Percentiles rank a stretch among this genome's conserved stretches.
phyloP scores from a whole-genome alignment of 1,139 yeast genomes.

The Taiozyma sp. region DNA sequence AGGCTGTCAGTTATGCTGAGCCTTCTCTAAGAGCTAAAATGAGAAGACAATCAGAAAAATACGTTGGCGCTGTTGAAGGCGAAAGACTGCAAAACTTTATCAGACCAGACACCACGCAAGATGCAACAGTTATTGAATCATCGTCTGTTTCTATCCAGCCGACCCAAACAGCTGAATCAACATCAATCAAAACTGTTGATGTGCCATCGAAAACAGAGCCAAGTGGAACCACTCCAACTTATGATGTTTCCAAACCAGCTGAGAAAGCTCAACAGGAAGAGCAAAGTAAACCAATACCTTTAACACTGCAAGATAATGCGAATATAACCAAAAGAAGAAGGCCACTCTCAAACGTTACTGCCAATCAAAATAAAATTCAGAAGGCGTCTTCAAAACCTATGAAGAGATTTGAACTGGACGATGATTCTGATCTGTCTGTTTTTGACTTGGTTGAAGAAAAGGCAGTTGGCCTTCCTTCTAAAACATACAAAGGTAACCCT shows the following conservation, averaged over 20 bases:
- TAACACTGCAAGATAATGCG: constrained; percentile 11
- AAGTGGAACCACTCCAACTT: neutral
- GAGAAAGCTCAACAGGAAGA: constrained; percentile 7
- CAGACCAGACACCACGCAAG: neutral
- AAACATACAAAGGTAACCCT: constrained; percentile 20
- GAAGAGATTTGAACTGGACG: constrained; percentile 5
- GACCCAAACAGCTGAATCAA: neutral
- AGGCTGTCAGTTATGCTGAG: constrained; percentile 60
- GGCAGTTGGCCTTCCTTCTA: constrained; percentile 24
- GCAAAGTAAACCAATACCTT: neutral
- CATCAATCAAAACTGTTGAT: neutral
- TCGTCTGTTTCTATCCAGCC: neutral
- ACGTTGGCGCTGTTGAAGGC: constrained; percentile 47
- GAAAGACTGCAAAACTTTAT: neutral
- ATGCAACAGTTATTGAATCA: neutral
- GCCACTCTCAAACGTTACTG: constrained; percentile 14
- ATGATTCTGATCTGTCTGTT: constrained; percentile 21
- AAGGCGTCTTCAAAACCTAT: constrained; percentile 6
- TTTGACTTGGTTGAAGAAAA: constrained; percentile 25
- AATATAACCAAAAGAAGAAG: constrained; percentile 25
- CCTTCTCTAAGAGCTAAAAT: constrained; percentile 66
- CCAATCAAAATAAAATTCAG: constrained; percentile 10
- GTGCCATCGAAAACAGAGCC: neutral
- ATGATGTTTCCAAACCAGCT: neutral
- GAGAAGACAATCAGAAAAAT: constrained; percentile 61